Evolutionary conservation across 2,329 filamentous ascomycete genomes (phyloP), one percentile per base, ranked within the genome.

Genomic region (Bipolaris sorokiniana): DNA sequence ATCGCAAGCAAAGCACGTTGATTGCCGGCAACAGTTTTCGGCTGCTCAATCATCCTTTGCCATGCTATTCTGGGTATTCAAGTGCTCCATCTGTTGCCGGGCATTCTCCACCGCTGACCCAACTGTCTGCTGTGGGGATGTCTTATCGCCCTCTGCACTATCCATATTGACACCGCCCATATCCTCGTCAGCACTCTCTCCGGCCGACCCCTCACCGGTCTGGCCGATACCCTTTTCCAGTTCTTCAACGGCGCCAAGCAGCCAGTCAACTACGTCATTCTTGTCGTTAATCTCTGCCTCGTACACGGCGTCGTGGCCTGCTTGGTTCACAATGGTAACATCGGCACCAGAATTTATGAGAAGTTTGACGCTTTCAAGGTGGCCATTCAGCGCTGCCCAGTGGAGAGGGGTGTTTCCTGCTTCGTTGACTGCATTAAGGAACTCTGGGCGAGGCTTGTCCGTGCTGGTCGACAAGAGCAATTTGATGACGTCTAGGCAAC

Each of bases 331-430:
- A 31, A 92, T 80, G 10, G 87, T 87, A 4, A 92, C 88, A 56
- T 92, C 89, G 1, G 92, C 92, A 2, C 92, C 92, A 2, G 86
- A 82, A 42, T 88, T 86, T 1, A 97, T 82, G 11, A 99, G 83
- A 0, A 87, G 78, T 79, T 93, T 90, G 6, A 97, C 91, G 3
- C 88, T 86, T 5, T 88, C 85, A 3, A 98, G 80, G 70, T 97
- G 93, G 1, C 93, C 93, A 52, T 96, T 95, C 53, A 97, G 80
- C 0, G 92, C 90, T 0, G 94, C 94, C 93, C 93, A 98, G 79
- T 99, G 95, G 56, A 99, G 81, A 0, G 92, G 86, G 0, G 94
- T 97, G 79, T 97, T 98, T 42, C 92, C 93, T 44, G 90, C 89
- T 60, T 87, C 81, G 71, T 99, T 99, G 59, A 85, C 82, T 2